Evolutionary conservation across 2,329 filamentous ascomycete genomes (phyloP).

Genomic region (Lanzia echinophila): DNA sequence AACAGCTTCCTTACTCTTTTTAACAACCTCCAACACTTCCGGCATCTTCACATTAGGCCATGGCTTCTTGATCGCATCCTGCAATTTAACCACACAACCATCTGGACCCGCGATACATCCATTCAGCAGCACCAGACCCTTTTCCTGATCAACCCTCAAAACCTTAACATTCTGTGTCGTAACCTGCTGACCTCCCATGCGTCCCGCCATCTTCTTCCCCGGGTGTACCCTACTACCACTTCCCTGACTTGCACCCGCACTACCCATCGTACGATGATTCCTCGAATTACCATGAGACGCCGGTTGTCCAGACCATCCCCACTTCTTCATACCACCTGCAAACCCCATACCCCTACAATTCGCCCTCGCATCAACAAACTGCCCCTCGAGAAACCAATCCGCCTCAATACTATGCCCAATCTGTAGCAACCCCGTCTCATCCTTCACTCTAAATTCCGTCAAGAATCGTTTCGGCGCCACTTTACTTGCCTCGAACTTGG

Average conservation of each 20-base stretch:
- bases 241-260: conserved; percentile 81
- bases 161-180: conserved; percentile 91
- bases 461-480: conserved; percentile 79
- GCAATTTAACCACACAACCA: conserved; percentile 73
- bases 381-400: conserved; percentile 86
- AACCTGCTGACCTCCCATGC: conserved; percentile 84
- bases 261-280: conserved; percentile 89
- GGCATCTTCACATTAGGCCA: conserved; percentile 49
- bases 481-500: conserved; percentile 78
- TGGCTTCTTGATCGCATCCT: conserved; percentile 86
- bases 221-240: conserved; percentile 87
- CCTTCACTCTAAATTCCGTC: conserved; percentile 79
- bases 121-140: conserved; percentile 82
- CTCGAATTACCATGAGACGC: conserved; percentile 93
- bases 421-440: conserved; percentile 63
- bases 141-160: conserved; percentile 77
- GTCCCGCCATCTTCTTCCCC: conserved; percentile 95
- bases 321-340: conserved; percentile 95
- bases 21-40: conserved; percentile 43
- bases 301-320: conserved; percentile 82
- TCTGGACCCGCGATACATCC: conserved; percentile 85
- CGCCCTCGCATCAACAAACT: conserved; percentile 80
- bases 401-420: conserved; percentile 72
- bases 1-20: conserved; percentile 32
- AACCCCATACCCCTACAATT: conserved; percentile 86